Evolutionary conservation across 2,329 filamentous ascomycete species (phyloP).

Genomic region (Sporothrix pseudoabietina): DNA sequence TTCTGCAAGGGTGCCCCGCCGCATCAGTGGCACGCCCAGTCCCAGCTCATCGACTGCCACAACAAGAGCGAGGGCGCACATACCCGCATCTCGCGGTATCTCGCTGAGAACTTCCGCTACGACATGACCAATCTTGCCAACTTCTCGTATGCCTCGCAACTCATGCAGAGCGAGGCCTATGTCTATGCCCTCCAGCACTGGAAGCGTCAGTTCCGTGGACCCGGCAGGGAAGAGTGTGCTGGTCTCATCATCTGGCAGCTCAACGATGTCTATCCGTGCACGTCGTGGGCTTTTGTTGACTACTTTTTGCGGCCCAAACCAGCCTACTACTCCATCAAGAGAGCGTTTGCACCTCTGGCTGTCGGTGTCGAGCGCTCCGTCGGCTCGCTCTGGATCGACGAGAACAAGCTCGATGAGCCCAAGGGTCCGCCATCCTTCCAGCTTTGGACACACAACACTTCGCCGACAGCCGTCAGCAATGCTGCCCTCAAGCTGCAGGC

Average conservation of each 20-base stretch:
- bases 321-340: slow-evolving; percentile 75
- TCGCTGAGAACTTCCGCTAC: slow-evolving; percentile 85
- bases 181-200: slow-evolving; percentile 59
- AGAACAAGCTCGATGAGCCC: slow-evolving; percentile 1
- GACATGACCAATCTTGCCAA: slow-evolving; percentile 54
- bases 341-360: slow-evolving; percentile 72
- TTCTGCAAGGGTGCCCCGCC: slow-evolving; percentile 57
- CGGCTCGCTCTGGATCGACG: slow-evolving; percentile 26
- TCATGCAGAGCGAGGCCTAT: slow-evolving; percentile 69
- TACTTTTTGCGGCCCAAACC: slow-evolving; percentile 78
- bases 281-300: slow-evolving; percentile 77
- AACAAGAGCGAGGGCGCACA: slow-evolving; percentile 93
- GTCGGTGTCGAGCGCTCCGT: slow-evolving; percentile 64
- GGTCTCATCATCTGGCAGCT: slow-evolving; percentile 82
- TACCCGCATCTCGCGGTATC: slow-evolving; percentile 79
- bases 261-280: slow-evolving; percentile 85
- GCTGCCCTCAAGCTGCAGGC: neutral
- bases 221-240: slow-evolving; percentile 64
- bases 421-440: neutral
- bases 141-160: slow-evolving; percentile 62
- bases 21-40: slow-evolving; percentile 73
- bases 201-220: slow-evolving; percentile 53
- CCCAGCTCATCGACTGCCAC: slow-evolving; percentile 87
- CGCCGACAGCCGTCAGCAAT: neutral
- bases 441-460: slow-evolving; percentile 1